Base-by-base conservation (phyloP, 208 protist genomes). In the Trypanosoma vivax region DNA sequence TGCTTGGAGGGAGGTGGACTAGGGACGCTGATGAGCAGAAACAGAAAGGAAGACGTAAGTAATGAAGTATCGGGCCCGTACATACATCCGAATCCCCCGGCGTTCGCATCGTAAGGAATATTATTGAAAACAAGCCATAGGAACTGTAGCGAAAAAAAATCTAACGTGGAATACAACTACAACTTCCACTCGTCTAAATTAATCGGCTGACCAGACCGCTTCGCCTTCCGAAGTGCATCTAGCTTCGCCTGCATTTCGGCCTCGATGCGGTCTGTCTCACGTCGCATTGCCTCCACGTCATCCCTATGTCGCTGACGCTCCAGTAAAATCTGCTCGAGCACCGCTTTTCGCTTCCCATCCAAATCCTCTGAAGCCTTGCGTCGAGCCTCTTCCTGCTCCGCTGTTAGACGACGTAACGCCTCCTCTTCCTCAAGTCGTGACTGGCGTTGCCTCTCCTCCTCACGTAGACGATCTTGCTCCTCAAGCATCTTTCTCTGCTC, bases 181-280 rank as follows among this genome's bases (percentile, higher is more conserved):
- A 91, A 39, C 53, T 88, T 84, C 79, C 78, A 91, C 28, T 91
- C 83, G 38, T 91, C 79, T 21, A 90, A 49, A 40, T 93, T 87
- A 53, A 93, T 88, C 16, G 73, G 67, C 50, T 87, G 57, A 29
- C 85, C 85, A 34, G 82, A 71, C 13, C 54, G 56, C 60, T 90
- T 89, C 1, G 85, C 85, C 41, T 83, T 71, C 3, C 85, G 73
- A 5, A 93, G 68, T 10, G 82, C 82, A 41, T 93, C 82, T n/a
- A 93, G 68, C 33, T 90, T 93, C n/a, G 81, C 76, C 29, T 66
- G 70, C 85, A 93, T 93, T 53, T 88, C 85, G 3, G 78, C 77
- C 48, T 90, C 85, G 38, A 93, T 93, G 35, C 79, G 70, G 50
- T 93, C 85, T 11, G 85, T 90, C 50, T 93, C 81, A 10, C 59